phyloP scores from a whole-genome alignment of 2,329 filamentous ascomycete species.

The Pyrenophora teres region DNA sequence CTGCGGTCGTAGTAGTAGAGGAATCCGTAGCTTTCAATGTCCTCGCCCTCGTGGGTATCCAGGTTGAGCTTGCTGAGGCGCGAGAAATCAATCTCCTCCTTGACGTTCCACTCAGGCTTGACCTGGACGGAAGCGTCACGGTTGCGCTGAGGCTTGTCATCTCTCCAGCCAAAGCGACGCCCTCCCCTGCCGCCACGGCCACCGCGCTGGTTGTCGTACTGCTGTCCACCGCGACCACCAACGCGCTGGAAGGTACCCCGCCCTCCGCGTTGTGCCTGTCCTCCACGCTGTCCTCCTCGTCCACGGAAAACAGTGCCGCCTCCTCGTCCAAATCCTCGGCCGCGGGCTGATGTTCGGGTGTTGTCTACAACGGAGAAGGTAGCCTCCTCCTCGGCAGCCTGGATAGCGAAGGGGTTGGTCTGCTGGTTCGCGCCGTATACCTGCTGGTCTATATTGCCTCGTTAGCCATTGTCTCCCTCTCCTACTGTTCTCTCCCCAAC shows the following conservation, averaged over 20 bases:
- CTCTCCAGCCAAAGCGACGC: conserved; percentile 95
- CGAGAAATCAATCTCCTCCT: conserved; percentile 99
- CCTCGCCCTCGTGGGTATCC: conserved; percentile 91
- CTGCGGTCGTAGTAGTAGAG: conserved; percentile 97
- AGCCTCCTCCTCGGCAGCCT: conserved; percentile 91
- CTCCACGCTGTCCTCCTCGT: conserved; percentile 73
- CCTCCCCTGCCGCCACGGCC: conserved; percentile 74
- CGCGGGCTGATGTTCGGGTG: conserved; percentile 81
- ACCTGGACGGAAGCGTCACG: conserved; percentile 96
- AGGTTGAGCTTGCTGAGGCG: conserved; percentile 94
- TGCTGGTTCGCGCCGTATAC: conserved; percentile 91
- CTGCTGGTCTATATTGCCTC: conserved; percentile 74
- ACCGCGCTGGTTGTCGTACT: conserved; percentile 71
- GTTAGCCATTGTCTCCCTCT: conserved; percentile 16
- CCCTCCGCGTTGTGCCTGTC: conserved; percentile 71
- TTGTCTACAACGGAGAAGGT: conserved; percentile 98
- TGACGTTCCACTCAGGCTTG: conserved; percentile 90
- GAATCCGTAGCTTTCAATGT: conserved; percentile 94
- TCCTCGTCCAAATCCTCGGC: conserved; percentile 78
- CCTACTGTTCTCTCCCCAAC: not conserved
- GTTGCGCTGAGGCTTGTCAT: conserved; percentile 97
- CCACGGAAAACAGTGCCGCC: conserved; percentile 88
- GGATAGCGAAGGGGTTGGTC: conserved; percentile 79
- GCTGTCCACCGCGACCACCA: conserved; percentile 67
- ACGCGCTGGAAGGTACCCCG: conserved; percentile 75